Conservation (phyloP, 208 protist genomes). For the Leishmania amazonensis region DNA sequence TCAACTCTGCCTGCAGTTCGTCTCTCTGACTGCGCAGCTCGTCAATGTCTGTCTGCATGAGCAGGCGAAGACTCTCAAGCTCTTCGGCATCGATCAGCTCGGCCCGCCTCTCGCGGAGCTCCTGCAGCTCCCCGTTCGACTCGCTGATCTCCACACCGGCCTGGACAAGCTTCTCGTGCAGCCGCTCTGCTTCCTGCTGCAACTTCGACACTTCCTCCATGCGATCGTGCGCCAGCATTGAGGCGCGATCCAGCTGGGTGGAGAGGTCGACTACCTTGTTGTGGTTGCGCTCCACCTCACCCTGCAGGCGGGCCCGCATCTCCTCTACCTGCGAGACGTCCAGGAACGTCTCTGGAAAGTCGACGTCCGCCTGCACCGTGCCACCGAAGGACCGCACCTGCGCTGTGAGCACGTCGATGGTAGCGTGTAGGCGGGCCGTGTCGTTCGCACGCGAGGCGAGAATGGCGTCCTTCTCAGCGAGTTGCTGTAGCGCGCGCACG, state of each 20-base stretch:
- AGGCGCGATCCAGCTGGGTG: slow-evolving; percentile 77
- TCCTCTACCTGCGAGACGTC: slow-evolving; percentile 88
- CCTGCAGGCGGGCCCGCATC: slow-evolving; percentile 58
- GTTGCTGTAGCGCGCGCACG: slow-evolving; percentile 57
- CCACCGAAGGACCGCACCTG: slow-evolving; percentile 66
- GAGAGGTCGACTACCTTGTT: slow-evolving; percentile 71
- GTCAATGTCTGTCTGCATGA: slow-evolving; percentile 80
- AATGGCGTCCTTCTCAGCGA: slow-evolving; percentile 82
- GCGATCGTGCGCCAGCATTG: slow-evolving; percentile 54
- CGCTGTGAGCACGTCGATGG: slow-evolving; percentile 63
- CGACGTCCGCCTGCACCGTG: slow-evolving; percentile 30
- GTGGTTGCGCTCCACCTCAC: slow-evolving; percentile 61
- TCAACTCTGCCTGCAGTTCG: slow-evolving; percentile 48
- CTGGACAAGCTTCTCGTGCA: slow-evolving; percentile 47
- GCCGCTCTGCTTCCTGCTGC: slow-evolving; percentile 37
- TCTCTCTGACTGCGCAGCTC: slow-evolving; percentile 60
- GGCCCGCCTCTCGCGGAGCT: slow-evolving; percentile 42
- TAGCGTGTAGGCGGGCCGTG: slow-evolving; percentile 72
- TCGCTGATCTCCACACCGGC: slow-evolving; percentile 41
- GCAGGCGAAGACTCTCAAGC: slow-evolving; percentile 72
- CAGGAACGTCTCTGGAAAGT: slow-evolving; percentile 70
- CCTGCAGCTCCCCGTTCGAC: slow-evolving; percentile 47
- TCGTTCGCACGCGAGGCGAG: slow-evolving; percentile 83
- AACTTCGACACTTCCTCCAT: slow-evolving; percentile 57
- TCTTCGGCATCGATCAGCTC: slow-evolving; percentile 65